A percentile compares a stretch with the other conserved stretches of the same genome.
phyloP scores from a whole-genome alignment of 495 filamentous ascomycete species.

The Elasticomyces elasticus region DNA sequence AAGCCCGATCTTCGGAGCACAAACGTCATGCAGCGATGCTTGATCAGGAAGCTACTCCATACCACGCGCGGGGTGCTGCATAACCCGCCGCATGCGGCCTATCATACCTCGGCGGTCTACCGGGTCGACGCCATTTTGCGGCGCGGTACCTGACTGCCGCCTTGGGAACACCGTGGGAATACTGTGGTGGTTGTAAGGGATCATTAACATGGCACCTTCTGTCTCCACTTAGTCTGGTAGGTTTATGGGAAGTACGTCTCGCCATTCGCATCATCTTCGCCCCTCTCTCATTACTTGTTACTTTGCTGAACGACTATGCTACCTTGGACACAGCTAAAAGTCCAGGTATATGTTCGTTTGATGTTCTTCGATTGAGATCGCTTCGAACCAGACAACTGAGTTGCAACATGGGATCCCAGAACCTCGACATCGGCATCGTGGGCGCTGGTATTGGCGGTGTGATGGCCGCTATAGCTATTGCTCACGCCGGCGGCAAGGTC shows the following conservation, averaged over 20 bases:
- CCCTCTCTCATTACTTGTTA: background rate
- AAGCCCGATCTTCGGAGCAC: too few relatives aligned
- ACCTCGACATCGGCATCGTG: conserved; percentile 19
- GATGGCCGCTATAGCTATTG: conserved; percentile 23
- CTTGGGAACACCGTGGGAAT: background rate
- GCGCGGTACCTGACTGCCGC: background rate
- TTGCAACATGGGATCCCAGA: conserved; percentile 1
- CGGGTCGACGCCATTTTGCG: background rate
- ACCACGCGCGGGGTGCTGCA: background rate
- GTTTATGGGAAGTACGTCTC: background rate
- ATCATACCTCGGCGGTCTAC: background rate
- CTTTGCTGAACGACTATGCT: background rate
- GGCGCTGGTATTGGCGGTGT: conserved; percentile 28
- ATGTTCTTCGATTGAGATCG: background rate
- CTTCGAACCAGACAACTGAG: background rate
- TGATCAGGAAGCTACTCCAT: background rate
- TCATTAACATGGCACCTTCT: background rate
- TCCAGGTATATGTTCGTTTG: background rate
- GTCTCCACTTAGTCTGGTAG: background rate
- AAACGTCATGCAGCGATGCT: background rate
- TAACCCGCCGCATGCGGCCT: background rate
- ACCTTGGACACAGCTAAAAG: background rate
- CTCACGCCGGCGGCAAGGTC: conserved; percentile 23
- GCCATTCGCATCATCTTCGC: background rate
- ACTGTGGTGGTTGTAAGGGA: background rate